Conservation (phyloP, 2,329 filamentous ascomycete species). For the Dryadomyces sulphureus region DNA sequence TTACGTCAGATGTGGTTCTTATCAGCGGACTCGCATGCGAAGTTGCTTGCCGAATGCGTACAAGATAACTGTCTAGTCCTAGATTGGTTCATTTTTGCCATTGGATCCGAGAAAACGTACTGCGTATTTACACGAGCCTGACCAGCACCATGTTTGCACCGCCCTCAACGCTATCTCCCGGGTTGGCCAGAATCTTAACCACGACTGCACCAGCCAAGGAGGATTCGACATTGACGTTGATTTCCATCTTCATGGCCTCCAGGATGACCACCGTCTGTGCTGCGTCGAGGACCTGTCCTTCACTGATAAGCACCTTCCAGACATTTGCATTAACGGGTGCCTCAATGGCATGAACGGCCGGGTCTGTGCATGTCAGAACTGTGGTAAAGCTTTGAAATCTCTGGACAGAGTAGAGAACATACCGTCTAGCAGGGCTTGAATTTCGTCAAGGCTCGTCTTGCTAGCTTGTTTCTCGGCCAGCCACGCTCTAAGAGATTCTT, state of each 20-base stretch:
- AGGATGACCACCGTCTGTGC: conserved; percentile 22
- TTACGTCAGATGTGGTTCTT: no score
- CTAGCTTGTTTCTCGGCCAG: background rate
- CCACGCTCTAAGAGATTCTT: background rate
- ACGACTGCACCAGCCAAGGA: background rate
- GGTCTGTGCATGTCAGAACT: background rate
- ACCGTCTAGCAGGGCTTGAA: background rate
- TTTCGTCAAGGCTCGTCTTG: background rate
- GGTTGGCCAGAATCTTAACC: background rate
- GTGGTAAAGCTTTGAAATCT: no score
- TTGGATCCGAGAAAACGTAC: background rate
- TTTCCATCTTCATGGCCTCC: conserved; percentile 45
- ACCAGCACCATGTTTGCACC: background rate
- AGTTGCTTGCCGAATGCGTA: no score
- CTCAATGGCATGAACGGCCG: background rate
- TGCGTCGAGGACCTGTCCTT: conserved; percentile 17
- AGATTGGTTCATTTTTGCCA: no score
- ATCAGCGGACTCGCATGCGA: no score
- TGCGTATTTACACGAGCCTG: background rate
- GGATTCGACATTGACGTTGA: conserved; percentile 16
- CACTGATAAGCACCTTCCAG: conserved; percentile 34
- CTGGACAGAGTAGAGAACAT: background rate
- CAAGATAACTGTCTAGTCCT: no score
- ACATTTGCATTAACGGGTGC: conserved; percentile 32
- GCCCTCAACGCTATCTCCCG: background rate